Base-by-base conservation (phyloP, 2,329 filamentous ascomycete genomes). In the Aspergillus pseudoviridinutans region DNA sequence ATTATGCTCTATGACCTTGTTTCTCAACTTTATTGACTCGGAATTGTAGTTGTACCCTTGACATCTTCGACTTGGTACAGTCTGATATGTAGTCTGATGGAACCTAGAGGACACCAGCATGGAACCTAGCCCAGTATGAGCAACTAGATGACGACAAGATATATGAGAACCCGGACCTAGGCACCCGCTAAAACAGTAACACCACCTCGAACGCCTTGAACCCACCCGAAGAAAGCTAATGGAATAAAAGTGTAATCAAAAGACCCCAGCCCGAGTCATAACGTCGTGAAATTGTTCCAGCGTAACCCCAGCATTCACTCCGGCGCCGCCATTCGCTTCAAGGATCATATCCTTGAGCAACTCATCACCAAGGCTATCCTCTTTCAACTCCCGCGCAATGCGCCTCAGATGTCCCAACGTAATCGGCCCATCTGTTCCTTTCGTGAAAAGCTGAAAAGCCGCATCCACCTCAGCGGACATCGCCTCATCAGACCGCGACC, bases 281-380 rank as follows among this genome's bases (percentile, higher is more conserved):
- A 96, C 90, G 55, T 84, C 84, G 74, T 92, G 88, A 76, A 96
- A 96, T 69, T 97, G 91, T 53, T 89, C 87, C 68, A 87, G 79
- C 44, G 80, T 84, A 9, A 96, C 93, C 7, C 89, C 91, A 56
- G 80, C 83, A 41, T 80, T 84, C 10, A 89, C 83, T 17, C 89
- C 87, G 3, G 82, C 85, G 1, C 90, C 91, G 2, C 90, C 90
- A 74, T 95, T 97, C 51, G 93, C 94, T 80, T 97, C 93, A 51
- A 92, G 79, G 57, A 99, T 88, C 94, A 99, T 99, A 78, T 97
- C 92, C 77, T 85, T 86, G 69, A 99, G 78, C 69, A 96, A 76
- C 51, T 91, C 87, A 67, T 97, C 94, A 58, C 85, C 84, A 25
- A 96, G 87, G 60, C 61, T 66, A 53, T 87, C 91, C 76, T 96